phyloP scores from a whole-genome alignment of 768 basidiomycete genomes.

The Scleroderma citrinum region DNA sequence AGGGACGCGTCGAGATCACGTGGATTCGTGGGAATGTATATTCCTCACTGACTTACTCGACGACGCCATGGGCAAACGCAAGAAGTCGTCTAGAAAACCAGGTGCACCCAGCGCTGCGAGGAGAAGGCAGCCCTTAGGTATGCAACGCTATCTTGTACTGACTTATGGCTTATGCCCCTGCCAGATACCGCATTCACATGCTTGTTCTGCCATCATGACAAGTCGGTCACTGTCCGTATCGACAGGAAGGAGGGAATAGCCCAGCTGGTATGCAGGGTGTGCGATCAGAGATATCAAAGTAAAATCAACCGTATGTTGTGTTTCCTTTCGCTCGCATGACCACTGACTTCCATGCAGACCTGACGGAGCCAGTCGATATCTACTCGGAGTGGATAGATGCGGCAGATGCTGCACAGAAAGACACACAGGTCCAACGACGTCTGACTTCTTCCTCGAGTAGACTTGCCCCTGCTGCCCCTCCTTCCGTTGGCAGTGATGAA shows the following conservation, averaged over 20 bases:
- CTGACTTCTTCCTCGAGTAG: conserved; percentile 48
- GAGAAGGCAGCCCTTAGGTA: conserved; percentile 70
- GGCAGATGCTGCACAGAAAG: conserved; percentile 73
- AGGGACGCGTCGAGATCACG: conserved; percentile 30
- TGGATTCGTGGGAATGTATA: conserved; percentile 10
- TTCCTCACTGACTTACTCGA: too few relatives aligned
- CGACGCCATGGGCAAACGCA: conserved; percentile 75
- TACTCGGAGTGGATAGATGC: conserved; percentile 93
- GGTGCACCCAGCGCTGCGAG: conserved; percentile 55
- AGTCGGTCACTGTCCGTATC: conserved; percentile 77
- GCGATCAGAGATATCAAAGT: conserved; percentile 83
- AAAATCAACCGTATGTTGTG: conserved; percentile 76
- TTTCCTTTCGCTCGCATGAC: background rate
- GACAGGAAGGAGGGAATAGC: conserved; percentile 84
- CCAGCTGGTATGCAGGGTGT: conserved; percentile 75
- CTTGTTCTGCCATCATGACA: conserved; percentile 86
- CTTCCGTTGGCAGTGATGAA: conserved; percentile 43
- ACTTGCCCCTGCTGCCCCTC: conserved; percentile 24
- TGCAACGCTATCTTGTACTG: conserved; percentile 2
- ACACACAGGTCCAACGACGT: conserved; percentile 48
- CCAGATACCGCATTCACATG: conserved; percentile 82
- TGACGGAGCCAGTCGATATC: conserved; percentile 84
- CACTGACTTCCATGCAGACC: conserved; percentile 43
- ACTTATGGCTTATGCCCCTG: conserved; percentile 3
- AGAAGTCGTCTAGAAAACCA: conserved; percentile 84